phyloP scores from a whole-genome alignment of 192 early-diverging fungal species.

The Haplosporangium gracile region DNA sequence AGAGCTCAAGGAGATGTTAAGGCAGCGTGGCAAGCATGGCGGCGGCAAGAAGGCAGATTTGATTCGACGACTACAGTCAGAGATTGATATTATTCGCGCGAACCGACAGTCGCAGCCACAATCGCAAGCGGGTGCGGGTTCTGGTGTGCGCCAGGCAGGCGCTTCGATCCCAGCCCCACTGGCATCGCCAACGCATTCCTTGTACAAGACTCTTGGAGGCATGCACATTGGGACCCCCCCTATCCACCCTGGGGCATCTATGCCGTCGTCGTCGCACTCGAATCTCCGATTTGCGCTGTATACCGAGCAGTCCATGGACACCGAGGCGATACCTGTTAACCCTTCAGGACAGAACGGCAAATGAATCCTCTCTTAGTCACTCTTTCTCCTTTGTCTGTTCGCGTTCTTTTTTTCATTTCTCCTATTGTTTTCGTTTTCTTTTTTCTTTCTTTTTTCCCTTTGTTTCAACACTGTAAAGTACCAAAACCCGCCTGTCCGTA shows the following conservation, averaged over 20 bases:
- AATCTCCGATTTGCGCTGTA: conserved; percentile 26
- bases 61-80: conserved; percentile 74
- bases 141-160: not conserved
- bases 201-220: conserved; percentile 46
- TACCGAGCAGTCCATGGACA: not conserved
- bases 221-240: conserved; percentile 49
- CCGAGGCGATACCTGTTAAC: not conserved
- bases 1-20: conserved; percentile 80
- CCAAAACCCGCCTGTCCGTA: not conserved
- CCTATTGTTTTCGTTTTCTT: not conserved
- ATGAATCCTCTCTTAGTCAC: not conserved
- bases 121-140: not conserved
- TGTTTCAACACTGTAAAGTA: conserved; percentile 8
- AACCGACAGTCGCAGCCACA: conserved; percentile 25
- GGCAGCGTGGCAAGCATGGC: conserved; percentile 75
- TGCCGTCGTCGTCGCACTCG: conserved; percentile 12
- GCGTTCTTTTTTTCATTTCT: not conserved
- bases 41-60: conserved; percentile 80
- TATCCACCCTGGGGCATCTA: not conserved
- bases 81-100: conserved; percentile 66
- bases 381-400: not conserved
- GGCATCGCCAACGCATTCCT: conserved; percentile 33
- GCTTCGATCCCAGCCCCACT: conserved; percentile 25
- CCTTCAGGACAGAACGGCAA: not conserved
- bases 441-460: not conserved